These are phyloP conservation scores for Skeletonema potamos DNA, from an alignment of 108 stramenopile genomes.

Conservation along the genomic window DNA sequence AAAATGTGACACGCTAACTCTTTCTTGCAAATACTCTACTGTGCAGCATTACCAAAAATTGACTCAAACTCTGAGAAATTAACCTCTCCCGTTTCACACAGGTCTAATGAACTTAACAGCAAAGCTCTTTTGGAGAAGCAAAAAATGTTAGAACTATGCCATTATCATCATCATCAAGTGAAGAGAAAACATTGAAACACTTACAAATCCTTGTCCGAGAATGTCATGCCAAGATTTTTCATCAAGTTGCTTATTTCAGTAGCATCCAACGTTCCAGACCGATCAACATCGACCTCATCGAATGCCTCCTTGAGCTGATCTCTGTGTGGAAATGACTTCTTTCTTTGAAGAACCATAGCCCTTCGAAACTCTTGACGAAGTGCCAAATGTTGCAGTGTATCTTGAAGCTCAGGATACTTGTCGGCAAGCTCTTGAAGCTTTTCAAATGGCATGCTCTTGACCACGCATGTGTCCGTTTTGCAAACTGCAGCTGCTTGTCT, in stretches of 20 bases:
- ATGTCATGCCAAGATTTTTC: slow-evolving; percentile 60
- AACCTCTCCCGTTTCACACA: slow-evolving; percentile 62
- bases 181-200: slow-evolving; percentile 22
- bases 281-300: slow-evolving; percentile 57
- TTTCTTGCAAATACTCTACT: too few species aligned
- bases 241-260: slow-evolving; percentile 59
- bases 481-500: slow-evolving; percentile 55
- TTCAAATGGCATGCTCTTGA: slow-evolving; percentile 50
- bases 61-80: slow-evolving; percentile 68
- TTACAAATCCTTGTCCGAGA: slow-evolving; percentile 73
- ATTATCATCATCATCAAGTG: background rate
- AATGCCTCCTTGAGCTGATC: slow-evolving; percentile 68
- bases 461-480: slow-evolving; percentile 50
- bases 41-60: slow-evolving; percentile 33
- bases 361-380: slow-evolving; percentile 81
- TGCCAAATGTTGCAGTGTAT: slow-evolving; percentile 61
- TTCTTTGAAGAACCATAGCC: slow-evolving; percentile 63
- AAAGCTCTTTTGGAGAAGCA: slow-evolving; percentile 7
- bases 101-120: slow-evolving; percentile 50
- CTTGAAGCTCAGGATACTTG: slow-evolving; percentile 46
- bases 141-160: background rate
- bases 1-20: too few species aligned
- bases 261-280: slow-evolving; percentile 57
- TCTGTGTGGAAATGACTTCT: slow-evolving; percentile 69
- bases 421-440: slow-evolving; percentile 58